phyloP scores from a whole-genome alignment of 164 flowering plant species.

The Magnolia sinica region DNA sequence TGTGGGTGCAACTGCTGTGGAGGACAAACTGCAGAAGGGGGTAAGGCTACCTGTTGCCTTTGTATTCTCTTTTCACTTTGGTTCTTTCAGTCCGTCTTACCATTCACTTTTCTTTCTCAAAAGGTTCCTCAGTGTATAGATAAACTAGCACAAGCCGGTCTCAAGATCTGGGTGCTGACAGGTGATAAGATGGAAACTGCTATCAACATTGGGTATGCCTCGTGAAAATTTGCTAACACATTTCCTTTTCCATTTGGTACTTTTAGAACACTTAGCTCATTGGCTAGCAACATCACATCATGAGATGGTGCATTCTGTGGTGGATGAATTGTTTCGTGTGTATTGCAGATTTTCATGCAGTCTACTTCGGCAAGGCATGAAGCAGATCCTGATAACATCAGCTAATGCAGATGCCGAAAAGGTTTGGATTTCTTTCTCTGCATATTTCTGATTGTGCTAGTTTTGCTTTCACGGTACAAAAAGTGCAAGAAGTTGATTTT shows the following conservation, averaged over 20 bases:
- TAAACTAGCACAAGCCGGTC: conserved; percentile 99
- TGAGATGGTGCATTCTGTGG: background rate
- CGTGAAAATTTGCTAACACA: background rate
- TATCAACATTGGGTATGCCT: conserved; percentile 86
- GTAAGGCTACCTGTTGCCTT: conserved; percentile 32
- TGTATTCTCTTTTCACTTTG: background rate
- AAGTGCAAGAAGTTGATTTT: background rate
- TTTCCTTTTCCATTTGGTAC: background rate
- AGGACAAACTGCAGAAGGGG: conserved; percentile 96
- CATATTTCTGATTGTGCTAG: background rate
- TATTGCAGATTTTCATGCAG: conserved; percentile 81
- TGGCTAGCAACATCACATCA: background rate
- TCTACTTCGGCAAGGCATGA: conserved; percentile 93
- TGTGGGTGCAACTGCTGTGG: conserved; percentile 98
- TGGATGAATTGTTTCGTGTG: background rate
- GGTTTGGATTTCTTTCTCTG: conserved; percentile 30
- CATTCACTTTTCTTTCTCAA: conserved; percentile 8
- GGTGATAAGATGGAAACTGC: conserved; percentile 99
- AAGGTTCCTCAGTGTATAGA: conserved; percentile 99
- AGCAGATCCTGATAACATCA: conserved; percentile 64
- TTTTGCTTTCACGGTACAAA: background rate
- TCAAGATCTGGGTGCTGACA: conserved; percentile 97
- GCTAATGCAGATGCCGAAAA: conserved; percentile 38
- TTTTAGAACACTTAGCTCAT: background rate
- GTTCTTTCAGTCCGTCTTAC: background rate